Base-by-base conservation (phyloP, 352 stramenopile genomes). In the Thalassiosira hispida region DNA sequence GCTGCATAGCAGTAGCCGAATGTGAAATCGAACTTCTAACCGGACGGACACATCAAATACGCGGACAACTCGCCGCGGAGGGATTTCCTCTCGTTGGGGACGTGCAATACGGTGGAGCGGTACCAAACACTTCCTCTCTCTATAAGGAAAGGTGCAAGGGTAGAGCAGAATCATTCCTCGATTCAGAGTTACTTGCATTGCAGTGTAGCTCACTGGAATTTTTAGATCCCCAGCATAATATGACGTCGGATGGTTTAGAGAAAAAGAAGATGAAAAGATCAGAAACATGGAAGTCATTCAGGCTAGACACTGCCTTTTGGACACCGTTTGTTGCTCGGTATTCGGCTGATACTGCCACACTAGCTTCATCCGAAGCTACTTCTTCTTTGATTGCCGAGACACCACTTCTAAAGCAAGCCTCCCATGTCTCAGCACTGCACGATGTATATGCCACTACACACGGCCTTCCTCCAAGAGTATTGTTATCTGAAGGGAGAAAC, bases 31-130 rank as follows among this genome's bases (percentile, higher is more conserved):
- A 90, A 51, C 67, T 93, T 0, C 56, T 91, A 1, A 93, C 88
- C 2, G 88, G 88, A 22, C 31, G 88, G n/a, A 92, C 86, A 11
- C 88, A 93, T 83, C 88, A 93, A 74, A 92, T 93, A 23, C 76
- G 88, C 18, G 88, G 88, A 44, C 88, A 93, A 71, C 47, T 93
- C 16, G 67, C 77, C 9, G 64, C 77, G 23, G 22, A 86, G 25
- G 82, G 84, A 33, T 93, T 82, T 77, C 82, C 84, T 11, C 42
- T 92, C 7, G 81, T 91, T 35, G 88, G 86, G 27, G 86, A 93
- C 76, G 80, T 78, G 7, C 73, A 85, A 44, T 92, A 91, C 63
- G 86, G 84, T 22, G 85, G 85, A 33, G 85, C 81, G 12, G 56
- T 85, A 23, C 70, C 72, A 0, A 73, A 9, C 20, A 65, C 57